Percentiles rank a stretch among this genome's conserved stretches.
These are phyloP conservation scores for Pleurotus pulmonarius DNA, from an alignment of 768 basidiomycete species.

Conservation along the genomic window DNA sequence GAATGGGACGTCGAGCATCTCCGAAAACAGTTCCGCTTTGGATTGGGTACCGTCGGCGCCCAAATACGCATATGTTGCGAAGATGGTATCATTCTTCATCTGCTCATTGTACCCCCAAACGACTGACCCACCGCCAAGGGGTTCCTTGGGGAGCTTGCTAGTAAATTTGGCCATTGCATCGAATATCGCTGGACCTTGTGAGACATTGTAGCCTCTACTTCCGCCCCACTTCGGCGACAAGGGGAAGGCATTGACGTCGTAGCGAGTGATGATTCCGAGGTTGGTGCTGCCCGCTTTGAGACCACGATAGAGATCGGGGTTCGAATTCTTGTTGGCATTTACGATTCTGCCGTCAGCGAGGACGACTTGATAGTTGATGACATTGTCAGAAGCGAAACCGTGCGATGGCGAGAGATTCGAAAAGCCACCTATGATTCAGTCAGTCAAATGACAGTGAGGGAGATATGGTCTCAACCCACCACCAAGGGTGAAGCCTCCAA, in stretches of 20 bases:
- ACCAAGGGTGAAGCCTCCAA: conserved; percentile 13
- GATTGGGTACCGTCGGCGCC: conserved; percentile 1
- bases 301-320: conserved; percentile 13
- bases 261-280: conserved; percentile 16
- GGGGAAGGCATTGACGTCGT: conserved; percentile 10
- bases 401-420: conserved; percentile 11
- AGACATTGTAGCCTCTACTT: conserved; percentile 8
- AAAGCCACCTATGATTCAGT: conserved; percentile 11
- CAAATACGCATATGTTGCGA: neutral
- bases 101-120: conserved; percentile 5
- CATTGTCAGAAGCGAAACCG: conserved; percentile 12
- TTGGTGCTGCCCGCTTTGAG: conserved; percentile 16
- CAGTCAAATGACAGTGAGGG: neutral
- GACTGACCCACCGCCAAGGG: conserved; percentile 1
- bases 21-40: neutral
- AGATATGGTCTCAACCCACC: conserved; percentile 3
- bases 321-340: conserved; percentile 6
- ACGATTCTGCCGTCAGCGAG: conserved; percentile 11
- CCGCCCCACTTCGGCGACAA: conserved; percentile 12
- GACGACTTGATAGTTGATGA: conserved; percentile 12
- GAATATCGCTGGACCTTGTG: neutral
- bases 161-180: conserved; percentile 4
- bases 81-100: conserved; percentile 1
- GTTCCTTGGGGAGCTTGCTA: conserved; percentile 1
- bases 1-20: conserved; percentile 1